Percentiles rank a stretch among this genome's conserved stretches.
These are phyloP conservation scores for Penicillium olsonii DNA, from an alignment of 2,329 filamentous ascomycete genomes.

Conservation along the genomic window DNA sequence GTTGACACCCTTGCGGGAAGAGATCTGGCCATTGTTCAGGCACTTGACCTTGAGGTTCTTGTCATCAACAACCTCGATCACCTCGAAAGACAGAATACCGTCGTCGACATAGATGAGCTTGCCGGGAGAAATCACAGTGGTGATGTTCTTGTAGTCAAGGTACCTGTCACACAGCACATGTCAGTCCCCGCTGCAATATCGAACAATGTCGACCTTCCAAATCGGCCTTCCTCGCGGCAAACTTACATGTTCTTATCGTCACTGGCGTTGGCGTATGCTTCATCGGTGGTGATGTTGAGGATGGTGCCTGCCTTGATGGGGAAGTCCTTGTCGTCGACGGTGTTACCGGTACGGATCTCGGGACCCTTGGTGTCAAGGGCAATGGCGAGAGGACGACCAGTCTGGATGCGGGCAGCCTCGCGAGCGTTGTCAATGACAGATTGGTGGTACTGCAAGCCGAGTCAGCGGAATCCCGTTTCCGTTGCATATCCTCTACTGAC, in stretches of 20 bases:
- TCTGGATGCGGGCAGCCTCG: slow-evolving; percentile 74
- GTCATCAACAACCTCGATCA: slow-evolving; percentile 82
- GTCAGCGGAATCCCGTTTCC: slow-evolving; percentile 12
- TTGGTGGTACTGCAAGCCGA: slow-evolving; percentile 76
- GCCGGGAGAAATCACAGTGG: slow-evolving; percentile 89
- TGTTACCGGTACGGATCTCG: slow-evolving; percentile 83
- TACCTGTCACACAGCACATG: slow-evolving; percentile 59
- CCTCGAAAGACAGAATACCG: slow-evolving; percentile 94
- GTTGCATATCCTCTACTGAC: slow-evolving; percentile 34
- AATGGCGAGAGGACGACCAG: slow-evolving; percentile 89
- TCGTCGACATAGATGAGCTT: slow-evolving; percentile 98
- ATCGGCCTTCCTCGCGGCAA: neutral
- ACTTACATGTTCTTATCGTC: slow-evolving; percentile 91
- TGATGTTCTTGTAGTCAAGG: slow-evolving; percentile 99
- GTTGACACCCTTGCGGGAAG: slow-evolving; percentile 98
- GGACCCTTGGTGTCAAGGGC: slow-evolving; percentile 86
- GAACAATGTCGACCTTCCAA: neutral
- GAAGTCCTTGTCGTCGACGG: slow-evolving; percentile 68
- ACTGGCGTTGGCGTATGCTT: slow-evolving; percentile 79
- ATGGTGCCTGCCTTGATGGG: slow-evolving; percentile 80
- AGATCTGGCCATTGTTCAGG: slow-evolving; percentile 98
- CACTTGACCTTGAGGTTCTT: slow-evolving; percentile 84
- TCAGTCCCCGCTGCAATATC: slow-evolving; percentile 16
- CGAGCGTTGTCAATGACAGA: slow-evolving; percentile 96
- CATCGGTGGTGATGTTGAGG: slow-evolving; percentile 96